These are phyloP conservation scores for Kwoniella dejecticola DNA, from an alignment of 768 basidiomycete genomes.

Conservation along the genomic window DNA sequence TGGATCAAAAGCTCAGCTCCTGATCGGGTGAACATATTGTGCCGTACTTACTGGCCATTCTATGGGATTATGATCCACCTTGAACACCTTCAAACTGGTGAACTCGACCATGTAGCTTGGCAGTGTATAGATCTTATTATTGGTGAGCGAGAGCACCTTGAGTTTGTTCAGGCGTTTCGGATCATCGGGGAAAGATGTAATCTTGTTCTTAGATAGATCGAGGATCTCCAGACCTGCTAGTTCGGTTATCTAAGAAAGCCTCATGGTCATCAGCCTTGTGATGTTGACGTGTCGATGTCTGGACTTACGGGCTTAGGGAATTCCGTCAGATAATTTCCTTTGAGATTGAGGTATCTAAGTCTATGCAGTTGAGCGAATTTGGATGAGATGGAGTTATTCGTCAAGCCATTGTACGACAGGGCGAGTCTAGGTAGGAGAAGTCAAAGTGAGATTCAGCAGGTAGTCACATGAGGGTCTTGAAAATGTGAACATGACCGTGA, in stretches of 20 bases:
- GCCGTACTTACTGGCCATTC: constrained; percentile 72
- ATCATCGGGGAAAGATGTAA: constrained; percentile 73
- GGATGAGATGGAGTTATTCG: constrained; percentile 59
- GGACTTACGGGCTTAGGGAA: constrained; percentile 83
- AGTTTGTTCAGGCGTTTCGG: constrained; percentile 78
- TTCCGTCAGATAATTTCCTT: constrained; percentile 69
- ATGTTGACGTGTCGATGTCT: no score
- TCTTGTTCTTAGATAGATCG: constrained; percentile 90
- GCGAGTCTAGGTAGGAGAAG: constrained; percentile 66
- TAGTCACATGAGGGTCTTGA: no score
- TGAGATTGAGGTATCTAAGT: constrained; percentile 56
- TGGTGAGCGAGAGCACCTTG: constrained; percentile 81
- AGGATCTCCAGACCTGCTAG: constrained; percentile 89
- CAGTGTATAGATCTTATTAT: constrained; percentile 77
- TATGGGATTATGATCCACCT: constrained; percentile 86
- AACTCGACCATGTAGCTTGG: constrained; percentile 79
- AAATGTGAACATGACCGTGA: no score
- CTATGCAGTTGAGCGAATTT: constrained; percentile 48
- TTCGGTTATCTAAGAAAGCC: constrained; percentile 70
- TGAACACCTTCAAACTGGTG: constrained; percentile 71
- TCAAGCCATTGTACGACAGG: constrained; percentile 78
- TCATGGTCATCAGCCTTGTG: no score
- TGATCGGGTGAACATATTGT: not conserved
- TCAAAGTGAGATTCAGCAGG: no score
- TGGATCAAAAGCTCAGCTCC: not conserved